Percentiles rank a stretch among this genome's conserved stretches.
Conservation (phyloP, 2,329 filamentous ascomycete genomes). For the Hypoxylon sp. region DNA sequence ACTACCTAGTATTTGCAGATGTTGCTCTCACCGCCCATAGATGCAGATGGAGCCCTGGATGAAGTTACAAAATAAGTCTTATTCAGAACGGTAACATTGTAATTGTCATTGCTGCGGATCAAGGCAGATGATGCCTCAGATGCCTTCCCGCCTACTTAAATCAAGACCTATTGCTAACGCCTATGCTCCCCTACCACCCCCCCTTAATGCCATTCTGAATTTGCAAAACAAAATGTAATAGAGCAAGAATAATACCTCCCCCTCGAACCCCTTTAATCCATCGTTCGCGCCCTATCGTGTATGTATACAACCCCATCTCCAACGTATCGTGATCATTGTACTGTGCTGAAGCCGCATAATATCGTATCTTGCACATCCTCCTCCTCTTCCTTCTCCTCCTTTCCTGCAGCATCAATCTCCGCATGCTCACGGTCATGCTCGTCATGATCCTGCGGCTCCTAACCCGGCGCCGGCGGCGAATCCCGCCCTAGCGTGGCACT, state of each 20-base stretch:
- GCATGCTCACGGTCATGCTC: background rate
- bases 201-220: constrained; percentile 35
- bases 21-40: background rate
- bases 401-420: background rate
- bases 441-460: background rate
- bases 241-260: background rate
- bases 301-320: constrained; percentile 10
- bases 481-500: background rate
- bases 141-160: constrained; percentile 11
- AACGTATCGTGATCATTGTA: background rate
- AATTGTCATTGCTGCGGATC: constrained; percentile 21
- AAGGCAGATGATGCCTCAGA: constrained; percentile 8
- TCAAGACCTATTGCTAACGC: constrained; percentile 35
- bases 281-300: background rate
- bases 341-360: background rate
- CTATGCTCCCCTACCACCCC: constrained; percentile 32
- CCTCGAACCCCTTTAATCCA: constrained; percentile 2
- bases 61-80: background rate
- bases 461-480: background rate
- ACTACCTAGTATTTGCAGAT: too few species aligned
- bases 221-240: background rate
- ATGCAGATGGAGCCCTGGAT: background rate
- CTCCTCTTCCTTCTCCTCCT: background rate
- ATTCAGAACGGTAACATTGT: constrained; percentile 13
- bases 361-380: background rate